Conservation (phyloP, 768 basidiomycete species). For the Agrocybe pediades region DNA sequence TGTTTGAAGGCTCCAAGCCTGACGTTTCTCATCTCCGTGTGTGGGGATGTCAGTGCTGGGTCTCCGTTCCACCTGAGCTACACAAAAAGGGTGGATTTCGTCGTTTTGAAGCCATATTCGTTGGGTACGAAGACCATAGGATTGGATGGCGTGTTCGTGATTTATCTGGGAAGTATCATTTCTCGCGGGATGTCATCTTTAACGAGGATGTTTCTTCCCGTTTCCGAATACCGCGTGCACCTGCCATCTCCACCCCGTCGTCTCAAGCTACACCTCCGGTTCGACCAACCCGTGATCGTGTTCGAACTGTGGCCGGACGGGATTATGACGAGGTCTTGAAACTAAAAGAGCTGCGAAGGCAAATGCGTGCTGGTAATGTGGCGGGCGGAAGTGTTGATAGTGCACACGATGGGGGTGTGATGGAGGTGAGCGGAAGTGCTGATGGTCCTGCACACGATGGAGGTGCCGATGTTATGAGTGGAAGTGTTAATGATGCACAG, state of each 20-base stretch:
- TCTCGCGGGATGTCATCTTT: conserved; percentile 31
- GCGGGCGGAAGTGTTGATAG: too few species aligned
- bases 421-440: too few species aligned
- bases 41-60: conserved; percentile 29
- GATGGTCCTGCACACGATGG: too few species aligned
- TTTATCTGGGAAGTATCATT: conserved; percentile 16
- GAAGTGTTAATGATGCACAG: too few species aligned
- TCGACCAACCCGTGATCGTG: too few species aligned
- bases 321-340: too few species aligned
- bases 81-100: conserved; percentile 13
- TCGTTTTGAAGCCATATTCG: conserved; percentile 22
- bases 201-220: conserved; percentile 18
- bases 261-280: background rate
- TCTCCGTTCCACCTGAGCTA: conserved; percentile 19
- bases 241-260: background rate
- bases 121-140: conserved; percentile 20
- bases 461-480: too few species aligned
- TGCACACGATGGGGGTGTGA: too few species aligned
- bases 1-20: conserved; percentile 20
- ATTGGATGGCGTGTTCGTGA: conserved; percentile 23
- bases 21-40: conserved; percentile 28
- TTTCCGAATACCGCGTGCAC: too few species aligned
- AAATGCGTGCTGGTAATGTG: too few species aligned
- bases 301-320: too few species aligned
- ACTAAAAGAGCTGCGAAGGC: too few species aligned